Conservation (phyloP, 1,139 yeast species). For the Debaryomycetaceae sp. region DNA sequence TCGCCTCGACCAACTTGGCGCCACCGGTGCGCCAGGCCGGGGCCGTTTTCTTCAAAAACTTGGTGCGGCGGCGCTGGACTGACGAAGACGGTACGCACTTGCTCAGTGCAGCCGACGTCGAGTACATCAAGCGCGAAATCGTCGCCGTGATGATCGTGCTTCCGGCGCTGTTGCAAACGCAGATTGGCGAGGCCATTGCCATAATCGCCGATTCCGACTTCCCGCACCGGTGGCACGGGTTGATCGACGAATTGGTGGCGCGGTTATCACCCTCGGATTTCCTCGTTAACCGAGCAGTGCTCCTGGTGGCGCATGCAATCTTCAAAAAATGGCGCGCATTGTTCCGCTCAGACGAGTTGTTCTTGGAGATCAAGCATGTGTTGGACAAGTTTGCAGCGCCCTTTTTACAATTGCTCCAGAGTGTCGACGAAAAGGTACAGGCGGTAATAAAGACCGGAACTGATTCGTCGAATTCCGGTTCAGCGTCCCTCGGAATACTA, state of each 20-base stretch:
- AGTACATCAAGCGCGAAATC: conserved; percentile 68
- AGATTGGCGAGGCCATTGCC: conserved; percentile 90
- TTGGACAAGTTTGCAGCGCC: conserved; percentile 83
- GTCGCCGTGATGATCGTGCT: conserved; percentile 77
- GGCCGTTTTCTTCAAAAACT: conserved; percentile 86
- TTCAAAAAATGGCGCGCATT: conserved; percentile 96
- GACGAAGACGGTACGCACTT: conserved; percentile 82
- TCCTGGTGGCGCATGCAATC: conserved; percentile 90
- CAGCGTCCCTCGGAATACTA: conserved; percentile 46
- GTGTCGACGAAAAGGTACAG: conserved; percentile 64
- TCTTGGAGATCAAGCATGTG: conserved; percentile 82
- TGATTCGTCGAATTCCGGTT: conserved; percentile 7
- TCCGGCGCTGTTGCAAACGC: conserved; percentile 74
- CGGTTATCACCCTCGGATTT: conserved; percentile 64
- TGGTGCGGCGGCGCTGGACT: conserved; percentile 80
- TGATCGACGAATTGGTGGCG: conserved; percentile 70
- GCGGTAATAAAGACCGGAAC: no score
- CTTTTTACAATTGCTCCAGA: conserved; percentile 60
- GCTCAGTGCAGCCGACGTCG: conserved; percentile 58
- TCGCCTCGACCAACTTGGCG: conserved; percentile 57
- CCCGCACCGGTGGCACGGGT: conserved; percentile 81
- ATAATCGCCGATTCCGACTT: conserved; percentile 94
- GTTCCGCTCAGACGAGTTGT: conserved; percentile 85
- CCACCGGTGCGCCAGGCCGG: conserved; percentile 74
- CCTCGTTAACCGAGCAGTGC: conserved; percentile 75